phyloP scores from a whole-genome alignment of 1,139 yeast species.

The Yamadazyma atmosphaerica region DNA sequence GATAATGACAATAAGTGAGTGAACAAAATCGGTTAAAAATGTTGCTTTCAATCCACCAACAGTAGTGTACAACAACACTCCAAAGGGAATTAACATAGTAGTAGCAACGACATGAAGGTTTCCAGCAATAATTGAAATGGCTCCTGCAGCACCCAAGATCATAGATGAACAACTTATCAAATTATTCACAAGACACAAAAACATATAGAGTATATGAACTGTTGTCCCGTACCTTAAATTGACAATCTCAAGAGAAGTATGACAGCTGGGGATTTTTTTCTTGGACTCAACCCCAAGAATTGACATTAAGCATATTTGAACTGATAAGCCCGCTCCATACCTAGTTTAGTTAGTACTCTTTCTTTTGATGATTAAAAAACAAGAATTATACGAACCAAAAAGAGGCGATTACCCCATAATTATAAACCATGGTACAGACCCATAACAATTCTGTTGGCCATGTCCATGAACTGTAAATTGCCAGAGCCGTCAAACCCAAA shows the following conservation, averaged over 20 bases:
- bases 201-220: conserved; percentile 31
- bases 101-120: conserved; percentile 33
- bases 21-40: conserved; percentile 37
- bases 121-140: conserved; percentile 34
- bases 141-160: conserved; percentile 40
- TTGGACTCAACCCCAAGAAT: conserved; percentile 30
- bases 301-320: conserved; percentile 31
- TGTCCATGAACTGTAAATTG: conserved; percentile 30
- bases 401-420: conserved; percentile 30
- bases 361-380: too few relatives aligned
- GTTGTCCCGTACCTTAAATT: conserved; percentile 30
- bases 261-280: conserved; percentile 30
- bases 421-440: conserved; percentile 27
- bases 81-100: conserved; percentile 37
- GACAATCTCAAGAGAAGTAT: conserved; percentile 32
- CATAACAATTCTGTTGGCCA: conserved; percentile 34
- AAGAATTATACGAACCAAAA: too few relatives aligned
- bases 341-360: too few relatives aligned
- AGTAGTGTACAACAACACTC: conserved; percentile 35
- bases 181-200: conserved; percentile 32
- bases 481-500: conserved; percentile 26
- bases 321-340: conserved; percentile 28
- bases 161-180: conserved; percentile 33
- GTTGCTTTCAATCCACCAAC: conserved; percentile 45
- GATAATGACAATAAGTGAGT: conserved; percentile 33